Base-by-base conservation (phyloP, 371 early-diverging fungal species). In the Conidiobolus incongruus region DNA sequence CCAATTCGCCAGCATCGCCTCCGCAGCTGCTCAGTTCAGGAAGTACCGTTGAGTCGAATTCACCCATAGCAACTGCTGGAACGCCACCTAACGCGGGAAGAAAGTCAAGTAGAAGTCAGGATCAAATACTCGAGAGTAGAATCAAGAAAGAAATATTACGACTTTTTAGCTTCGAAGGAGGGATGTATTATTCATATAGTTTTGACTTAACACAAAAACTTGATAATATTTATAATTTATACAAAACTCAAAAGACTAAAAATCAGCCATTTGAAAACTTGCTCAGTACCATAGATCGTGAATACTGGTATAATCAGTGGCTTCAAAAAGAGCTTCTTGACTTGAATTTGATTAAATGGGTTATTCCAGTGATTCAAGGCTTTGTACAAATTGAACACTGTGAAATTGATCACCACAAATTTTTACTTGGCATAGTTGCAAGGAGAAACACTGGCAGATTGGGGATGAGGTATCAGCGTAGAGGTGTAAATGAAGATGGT, bases 401-500 rank as follows among this genome's bases (percentile, higher is more conserved):
- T 46, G 59, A 59, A 26, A 68, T 88, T 44, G 70, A 79, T 43
- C 59, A 59, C 43, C 62, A 63, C n/a, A 29, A 50, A 6, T 77
- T 92, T 52, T 65, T 60, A 24, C 77, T 81, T 51, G 74, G 65
- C 4, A 60, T 94, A 8, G 64, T 92, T 24, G 74, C 87, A 1
- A 74, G 92, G 23, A 70, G 90, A 38, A 75, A 75, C 28, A 71
- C 75, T 35, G 72, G 71, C 51, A 68, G 88, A 32, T 45, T 52
- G 47, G 76, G 87, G 31, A 78, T 93, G 1, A 79, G 99, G 23
- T 98, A 81, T 59, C 84, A 89, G 53, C 74, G 81, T 30, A 75
- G 99, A 46, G 99, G 99, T 36, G 71, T 89, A 16, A 91, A 99
- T 60, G 73, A 64, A 20, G 47, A 77, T 2, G 99, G 99, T n/a